Evolutionary conservation across 23 red algal genomes (phyloP), one percentile per base, ranked within the genome.

Genomic region (Gracilaria gracilis): DNA sequence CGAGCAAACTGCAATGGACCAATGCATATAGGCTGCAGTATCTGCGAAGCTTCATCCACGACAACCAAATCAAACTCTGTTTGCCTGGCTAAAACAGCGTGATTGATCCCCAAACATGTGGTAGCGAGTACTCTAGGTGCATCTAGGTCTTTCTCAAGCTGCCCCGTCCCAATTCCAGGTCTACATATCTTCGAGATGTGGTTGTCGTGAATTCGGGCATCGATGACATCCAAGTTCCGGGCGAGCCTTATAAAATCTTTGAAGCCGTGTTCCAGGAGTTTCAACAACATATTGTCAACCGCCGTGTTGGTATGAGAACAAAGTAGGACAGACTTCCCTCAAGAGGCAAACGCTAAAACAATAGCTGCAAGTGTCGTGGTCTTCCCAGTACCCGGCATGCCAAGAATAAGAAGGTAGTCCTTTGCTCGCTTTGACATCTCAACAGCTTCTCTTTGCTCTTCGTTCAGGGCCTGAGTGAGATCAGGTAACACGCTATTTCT

Each of bases 21-120:
- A 35, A 95, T 67, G 38, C 86, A 93, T 49, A 98, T 89, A 7
- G 96, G 93, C 84, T 98, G 86, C 29, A 85, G 29, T n/a, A 98
- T 93, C 67, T 98, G 96, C 17, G 90, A 91, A 16, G 96, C 96
- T 70, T 98, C 96, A 69, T 98, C 96, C 4, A 98, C 84, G 46
- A 98, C 86, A 20, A 95, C 93, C 28, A 93, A 50, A 93, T 98
- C 96, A 81, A 98, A 98, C 61, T 73, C 65, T 36, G 67, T 74
- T 73, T 93, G 55, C 38, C 83, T 83, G 23, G 67, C 81, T 23
- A 98, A 91, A 14, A 93, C 69, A 55, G 86, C 72, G 61, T 93
- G 88, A 58, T 88, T 86, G 31, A 95, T 95, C 34, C 93, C 93
- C 51, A 95, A 64, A 54, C 96, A 98, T 1, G 96, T 98, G 0